Base-by-base conservation (phyloP, 345 rosid species). In the Kernera saxatilis region DNA sequence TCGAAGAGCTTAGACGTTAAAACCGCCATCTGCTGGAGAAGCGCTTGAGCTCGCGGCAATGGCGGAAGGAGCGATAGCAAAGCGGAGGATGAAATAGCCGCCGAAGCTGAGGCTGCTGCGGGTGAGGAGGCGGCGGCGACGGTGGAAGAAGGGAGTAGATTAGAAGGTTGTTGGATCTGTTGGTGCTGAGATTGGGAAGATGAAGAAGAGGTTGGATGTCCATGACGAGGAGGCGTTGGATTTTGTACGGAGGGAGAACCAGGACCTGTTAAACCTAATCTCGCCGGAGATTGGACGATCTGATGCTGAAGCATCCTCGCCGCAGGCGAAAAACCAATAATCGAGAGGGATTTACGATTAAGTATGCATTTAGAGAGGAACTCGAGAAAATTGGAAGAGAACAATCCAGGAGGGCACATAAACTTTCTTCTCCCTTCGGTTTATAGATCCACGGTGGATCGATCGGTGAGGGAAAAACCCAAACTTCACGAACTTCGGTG, bases 31-130 rank as follows among this genome's bases (percentile, higher is more conserved):
- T 88, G 96, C 66, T 85, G 84, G 78, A 93, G 97, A 49, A 93
- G 88, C 39, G 87, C 80, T 73, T 90, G 96, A 33, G 96, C 96
- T 64, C 97, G 77, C 8, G 91, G 86, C 32, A 93, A 84, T 0
- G 98, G 98, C 0, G 98, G 98, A 70, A 93, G 98, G 69, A 88
- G 93, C 6, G 96, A 70, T 58, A 90, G 83, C 52, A 90, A 88
- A 32, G 89, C 81, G 2, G 90, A 79, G 45, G 98, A 90, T 29
- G 90, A 71, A 67, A 88, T 18, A 35, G 84, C 9, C 15, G 79
- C 17, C 41, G 84, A 37, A n/a, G 49, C 2, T 56, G 84, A 2
- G 8, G 77, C 5, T 11, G 54, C 0, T n/a, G n/a, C n/a, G n/a
- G n/a, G n/a, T n/a, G n/a, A n/a, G n/a, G n/a, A n/a, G 41, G 73